These are phyloP conservation scores for Excoecaria cochinchinensis DNA, from an alignment of 345 rosid genomes.

Conservation along the genomic window DNA sequence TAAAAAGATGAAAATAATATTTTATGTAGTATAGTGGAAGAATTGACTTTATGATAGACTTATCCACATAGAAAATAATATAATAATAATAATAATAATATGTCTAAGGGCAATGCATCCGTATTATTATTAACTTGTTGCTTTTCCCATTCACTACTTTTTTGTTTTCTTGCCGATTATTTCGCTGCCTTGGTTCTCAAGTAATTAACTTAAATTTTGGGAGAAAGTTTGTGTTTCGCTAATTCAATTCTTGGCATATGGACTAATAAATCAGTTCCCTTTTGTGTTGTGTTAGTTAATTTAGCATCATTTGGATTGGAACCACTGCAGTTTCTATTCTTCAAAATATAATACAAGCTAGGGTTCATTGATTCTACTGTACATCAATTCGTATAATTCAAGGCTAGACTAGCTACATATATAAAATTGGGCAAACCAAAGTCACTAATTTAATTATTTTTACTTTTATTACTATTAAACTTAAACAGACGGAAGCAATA, in stretches of 20 bases:
- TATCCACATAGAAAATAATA: conserved; percentile 9
- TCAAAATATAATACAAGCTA: too few relatives aligned
- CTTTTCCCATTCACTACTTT: background rate
- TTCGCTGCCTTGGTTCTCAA: background rate
- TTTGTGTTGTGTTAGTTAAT: too few relatives aligned
- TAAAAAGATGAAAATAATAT: too few relatives aligned
- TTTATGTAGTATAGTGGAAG: background rate
- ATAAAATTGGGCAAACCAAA: too few relatives aligned
- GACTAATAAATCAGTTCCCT: background rate
- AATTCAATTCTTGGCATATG: background rate
- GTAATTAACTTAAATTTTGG: background rate
- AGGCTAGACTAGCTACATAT: too few relatives aligned
- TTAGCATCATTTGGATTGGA: too few relatives aligned
- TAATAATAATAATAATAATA: too few relatives aligned
- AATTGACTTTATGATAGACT: conserved; percentile 18
- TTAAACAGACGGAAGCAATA: background rate
- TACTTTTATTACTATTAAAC: background rate
- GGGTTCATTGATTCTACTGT: too few relatives aligned
- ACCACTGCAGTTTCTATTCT: too few relatives aligned
- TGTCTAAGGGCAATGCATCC: conserved; percentile 15
- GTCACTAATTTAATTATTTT: too few relatives aligned
- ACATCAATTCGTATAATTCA: too few relatives aligned
- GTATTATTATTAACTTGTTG: background rate
- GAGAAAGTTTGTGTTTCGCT: background rate
- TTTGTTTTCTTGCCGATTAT: background rate